Base-by-base conservation (phyloP, 805 yeast species). In the Hemisphaericaspora nanyangensis region DNA sequence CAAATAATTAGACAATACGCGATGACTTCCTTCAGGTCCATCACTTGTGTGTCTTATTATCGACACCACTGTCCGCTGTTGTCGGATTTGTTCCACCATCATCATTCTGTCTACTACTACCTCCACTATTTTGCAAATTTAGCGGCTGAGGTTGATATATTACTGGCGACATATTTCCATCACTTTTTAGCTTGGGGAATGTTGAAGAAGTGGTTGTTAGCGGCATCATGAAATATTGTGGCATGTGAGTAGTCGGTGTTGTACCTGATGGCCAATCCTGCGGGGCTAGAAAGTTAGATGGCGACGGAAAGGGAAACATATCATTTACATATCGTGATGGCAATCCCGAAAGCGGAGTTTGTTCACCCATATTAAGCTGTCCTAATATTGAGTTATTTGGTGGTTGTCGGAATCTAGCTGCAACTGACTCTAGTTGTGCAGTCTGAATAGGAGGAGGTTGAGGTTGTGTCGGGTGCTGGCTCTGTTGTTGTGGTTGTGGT, bases 301-400 rank as follows among this genome's bases (percentile, higher is more conserved):
- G 44, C 11, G 44, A 76, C 0, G 96, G 96, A 5, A 91, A 83
- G 22, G 89, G 90, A 51, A 86, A 79, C 54, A 82, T 66, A 50
- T 85, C 95, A 42, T 74, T 74, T 30, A 84, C 78, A 50, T 80
- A 85, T 37, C 84, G 90, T 13, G 40, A 35, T 6, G 44, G 44
- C 17, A 85, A 62, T 0, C 79, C 81, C 6, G 83, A 82, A 3
- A 83, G 58, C 3, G 90, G 87, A 0, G 89, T 80, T 44, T 82
- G 88, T 29, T 82, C 88, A 10, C 82, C 67, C 18, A 52, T 55
- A 48, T 44, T 29, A 48, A 17, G 48, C 15, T 32, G 41, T 7
- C 5, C 26, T 22, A 12, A 22, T 22, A 22, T 22, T 26, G 30
- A n/a, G 10, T 19, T 15, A 10, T 29, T 29, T 17, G 34, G 13